Percentiles rank a stretch among this genome's conserved stretches.
Evolutionary conservation across 1,284 basidiomycete genomes (phyloP).

Genomic region (Wolfiporia cocos): DNA sequence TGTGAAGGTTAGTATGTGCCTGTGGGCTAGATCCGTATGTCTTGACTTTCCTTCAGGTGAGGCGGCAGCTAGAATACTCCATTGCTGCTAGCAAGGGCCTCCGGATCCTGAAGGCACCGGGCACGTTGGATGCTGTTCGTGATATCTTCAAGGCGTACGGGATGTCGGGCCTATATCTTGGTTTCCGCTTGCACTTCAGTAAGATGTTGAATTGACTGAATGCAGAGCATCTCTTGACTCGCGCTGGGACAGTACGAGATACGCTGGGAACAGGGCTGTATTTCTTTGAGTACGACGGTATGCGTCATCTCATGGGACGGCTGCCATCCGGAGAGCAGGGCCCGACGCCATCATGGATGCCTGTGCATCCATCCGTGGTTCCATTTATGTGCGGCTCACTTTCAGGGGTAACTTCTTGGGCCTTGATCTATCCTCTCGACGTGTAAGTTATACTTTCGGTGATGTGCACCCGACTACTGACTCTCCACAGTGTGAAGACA

Average conservation of each 20-base stretch:
- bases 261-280: constrained; percentile 80
- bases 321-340: constrained; percentile 70
- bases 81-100: constrained; percentile 80
- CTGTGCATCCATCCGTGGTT: constrained; percentile 68
- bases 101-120: constrained; percentile 59
- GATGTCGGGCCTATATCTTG: constrained; percentile 74
- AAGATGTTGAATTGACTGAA: constrained; percentile 20
- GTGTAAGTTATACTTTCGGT: constrained; percentile 44
- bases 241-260: constrained; percentile 54
- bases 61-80: constrained; percentile 89
- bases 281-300: constrained; percentile 83
- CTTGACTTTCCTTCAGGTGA: constrained; percentile 46
- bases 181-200: constrained; percentile 79
- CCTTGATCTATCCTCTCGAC: constrained; percentile 78
- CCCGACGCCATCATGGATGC: constrained; percentile 68
- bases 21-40: background rate
- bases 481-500: constrained; percentile 88
- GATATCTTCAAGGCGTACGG: constrained; percentile 68
- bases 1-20: constrained; percentile 66
- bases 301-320: constrained; percentile 73
- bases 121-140: constrained; percentile 65
- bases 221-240: constrained; percentile 1
- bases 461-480: too few relatives aligned
- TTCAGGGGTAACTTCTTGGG: constrained; percentile 80
- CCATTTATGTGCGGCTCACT: constrained; percentile 84